phyloP scores from a whole-genome alignment of 257 asterid genomes.

The Primulina eburnea region DNA sequence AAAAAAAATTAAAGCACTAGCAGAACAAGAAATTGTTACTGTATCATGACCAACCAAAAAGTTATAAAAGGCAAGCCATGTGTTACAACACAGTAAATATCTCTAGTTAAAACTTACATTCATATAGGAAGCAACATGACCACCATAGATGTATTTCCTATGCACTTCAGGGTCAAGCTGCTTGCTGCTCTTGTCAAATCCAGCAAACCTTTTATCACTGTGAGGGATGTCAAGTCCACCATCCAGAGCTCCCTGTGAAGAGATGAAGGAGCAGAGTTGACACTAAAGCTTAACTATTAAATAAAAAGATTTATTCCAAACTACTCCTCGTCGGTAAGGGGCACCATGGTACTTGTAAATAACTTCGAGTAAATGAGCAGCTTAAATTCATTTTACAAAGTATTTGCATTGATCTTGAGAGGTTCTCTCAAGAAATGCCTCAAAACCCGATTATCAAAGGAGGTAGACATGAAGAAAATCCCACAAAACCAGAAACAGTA shows the following conservation, averaged over 20 bases:
- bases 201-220: constrained; percentile 85
- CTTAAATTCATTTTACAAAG: not conserved
- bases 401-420: not conserved
- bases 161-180: constrained; percentile 77
- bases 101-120: constrained; percentile 36
- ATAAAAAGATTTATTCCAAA: not conserved
- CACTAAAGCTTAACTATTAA: not conserved
- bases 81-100: not conserved
- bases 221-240: constrained; percentile 89
- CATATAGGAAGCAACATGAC: constrained; percentile 80
- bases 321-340: too few relatives aligned
- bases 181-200: constrained; percentile 62
- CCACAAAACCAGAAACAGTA: not conserved
- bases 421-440: not conserved
- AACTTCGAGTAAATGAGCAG: not conserved
- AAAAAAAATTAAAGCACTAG: not conserved
- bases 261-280: not conserved
- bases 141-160: constrained; percentile 78
- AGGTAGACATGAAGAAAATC: not conserved
- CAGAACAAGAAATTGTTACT: not conserved
- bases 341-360: too few relatives aligned
- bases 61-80: too few relatives aligned
- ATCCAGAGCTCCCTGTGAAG: constrained; percentile 73
- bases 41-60: not conserved
- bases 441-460: not conserved